phyloP scores from a whole-genome alignment of 2,329 filamentous ascomycete species.

The Pestalotiopsis sp. region DNA sequence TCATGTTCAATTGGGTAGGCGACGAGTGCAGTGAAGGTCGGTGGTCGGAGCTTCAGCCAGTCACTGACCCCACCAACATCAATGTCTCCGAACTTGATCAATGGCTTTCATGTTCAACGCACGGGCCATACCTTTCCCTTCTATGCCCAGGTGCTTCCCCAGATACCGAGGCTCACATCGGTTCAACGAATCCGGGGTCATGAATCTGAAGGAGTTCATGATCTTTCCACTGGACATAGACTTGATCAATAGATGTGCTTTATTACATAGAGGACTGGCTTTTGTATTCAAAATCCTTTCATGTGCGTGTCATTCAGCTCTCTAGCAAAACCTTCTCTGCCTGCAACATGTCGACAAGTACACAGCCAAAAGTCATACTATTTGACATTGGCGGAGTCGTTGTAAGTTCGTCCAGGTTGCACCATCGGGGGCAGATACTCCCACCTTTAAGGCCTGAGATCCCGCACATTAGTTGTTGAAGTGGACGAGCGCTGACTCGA shows the following conservation, averaged over 20 bases:
- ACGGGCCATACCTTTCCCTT: not conserved
- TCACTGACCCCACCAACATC: not conserved
- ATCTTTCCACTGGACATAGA: not conserved
- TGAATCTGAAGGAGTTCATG: not conserved
- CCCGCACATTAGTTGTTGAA: not conserved
- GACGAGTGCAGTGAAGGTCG: not conserved
- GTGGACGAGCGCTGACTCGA: not conserved
- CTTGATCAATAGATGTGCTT: not conserved
- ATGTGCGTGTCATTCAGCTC: too few species aligned
- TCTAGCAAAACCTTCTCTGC: not conserved
- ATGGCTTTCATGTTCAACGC: too few species aligned
- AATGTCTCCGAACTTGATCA: not conserved
- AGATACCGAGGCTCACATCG: constrained; percentile 11
- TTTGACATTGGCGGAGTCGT: constrained; percentile 98
- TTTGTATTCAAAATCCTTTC: too few species aligned
- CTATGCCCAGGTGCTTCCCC: not conserved
- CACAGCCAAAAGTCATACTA: constrained; percentile 72
- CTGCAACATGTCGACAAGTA: constrained; percentile 21
- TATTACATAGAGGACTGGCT: not conserved
- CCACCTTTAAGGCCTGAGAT: not conserved
- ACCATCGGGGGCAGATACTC: not conserved
- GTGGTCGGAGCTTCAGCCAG: not conserved
- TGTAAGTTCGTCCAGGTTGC: constrained; percentile 63
- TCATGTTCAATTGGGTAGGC: constrained; percentile 4
- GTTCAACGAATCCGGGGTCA: constrained; percentile 7